phyloP scores from a whole-genome alignment of 2,329 filamentous ascomycete genomes.

The Fusarium longipes region DNA sequence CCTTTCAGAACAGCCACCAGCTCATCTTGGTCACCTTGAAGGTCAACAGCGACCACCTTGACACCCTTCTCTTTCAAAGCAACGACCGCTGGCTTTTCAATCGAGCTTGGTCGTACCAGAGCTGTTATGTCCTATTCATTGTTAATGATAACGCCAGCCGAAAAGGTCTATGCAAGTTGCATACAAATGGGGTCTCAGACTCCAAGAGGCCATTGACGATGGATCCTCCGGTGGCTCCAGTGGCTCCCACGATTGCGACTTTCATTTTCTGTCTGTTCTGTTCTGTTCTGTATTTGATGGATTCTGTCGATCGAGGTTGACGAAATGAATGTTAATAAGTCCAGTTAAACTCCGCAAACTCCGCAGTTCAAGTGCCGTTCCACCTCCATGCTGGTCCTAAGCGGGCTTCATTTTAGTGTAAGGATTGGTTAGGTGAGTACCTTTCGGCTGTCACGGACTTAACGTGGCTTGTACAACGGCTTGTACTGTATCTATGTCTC shows the following conservation, averaged over 20 bases:
- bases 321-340: neutral
- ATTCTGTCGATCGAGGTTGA: neutral
- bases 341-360: conserved; percentile 2
- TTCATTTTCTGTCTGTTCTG: conserved; percentile 4
- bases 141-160: neutral
- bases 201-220: conserved; percentile 54
- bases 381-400: neutral
- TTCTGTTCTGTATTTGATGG: neutral
- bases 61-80: conserved; percentile 57
- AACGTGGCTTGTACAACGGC: too few relatives aligned
- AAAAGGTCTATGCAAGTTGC: neutral
- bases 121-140: conserved; percentile 56
- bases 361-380: neutral
- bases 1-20: conserved; percentile 56
- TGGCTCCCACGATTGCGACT: conserved; percentile 55
- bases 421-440: neutral
- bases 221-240: conserved; percentile 55
- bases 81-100: conserved; percentile 58
- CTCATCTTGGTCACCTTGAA: conserved; percentile 54
- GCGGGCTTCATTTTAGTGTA: neutral
- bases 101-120: conserved; percentile 59
- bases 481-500: too few relatives aligned
- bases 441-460: neutral
- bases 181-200: conserved; percentile 45
- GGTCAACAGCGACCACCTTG: conserved; percentile 56